Evolutionary conservation across 2,329 filamentous ascomycete genomes (phyloP).

Genomic region (Cephalotrichum gorgonifer): DNA sequence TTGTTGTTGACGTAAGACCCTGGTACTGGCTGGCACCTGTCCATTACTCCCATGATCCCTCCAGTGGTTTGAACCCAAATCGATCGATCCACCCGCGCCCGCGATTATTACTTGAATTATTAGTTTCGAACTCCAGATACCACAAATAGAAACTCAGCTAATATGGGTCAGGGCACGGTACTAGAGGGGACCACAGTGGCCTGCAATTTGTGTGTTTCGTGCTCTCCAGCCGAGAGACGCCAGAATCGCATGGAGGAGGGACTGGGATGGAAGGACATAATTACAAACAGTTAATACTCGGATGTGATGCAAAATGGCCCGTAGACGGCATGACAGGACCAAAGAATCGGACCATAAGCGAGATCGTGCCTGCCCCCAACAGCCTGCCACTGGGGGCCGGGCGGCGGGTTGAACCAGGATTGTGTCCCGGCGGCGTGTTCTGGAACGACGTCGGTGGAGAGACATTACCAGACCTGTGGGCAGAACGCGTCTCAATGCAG

Average conservation of each 20-base stretch:
- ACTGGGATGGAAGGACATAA: neutral
- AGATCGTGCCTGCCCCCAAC: neutral
- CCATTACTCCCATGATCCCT: neutral
- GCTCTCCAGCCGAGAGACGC: no score
- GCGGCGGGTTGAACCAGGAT: no score
- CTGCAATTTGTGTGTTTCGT: no score
- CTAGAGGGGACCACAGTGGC: no score
- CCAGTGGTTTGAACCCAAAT: neutral
- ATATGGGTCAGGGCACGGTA: no score
- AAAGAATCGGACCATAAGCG: neutral
- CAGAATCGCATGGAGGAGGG: no score
- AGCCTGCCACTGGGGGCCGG: no score
- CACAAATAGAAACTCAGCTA: neutral
- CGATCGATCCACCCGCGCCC: neutral
- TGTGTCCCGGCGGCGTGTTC: no score
- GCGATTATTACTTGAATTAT: neutral
- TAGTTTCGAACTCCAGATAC: no score
- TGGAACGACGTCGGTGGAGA: neutral
- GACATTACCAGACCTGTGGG: neutral
- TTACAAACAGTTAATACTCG: neutral
- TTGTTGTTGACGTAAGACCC: neutral
- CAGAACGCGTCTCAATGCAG: neutral
- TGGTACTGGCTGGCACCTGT: neutral
- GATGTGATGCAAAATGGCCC: neutral
- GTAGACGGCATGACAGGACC: neutral